Conservation (phyloP, 805 yeast genomes). For the Saturnispora sekii region DNA sequence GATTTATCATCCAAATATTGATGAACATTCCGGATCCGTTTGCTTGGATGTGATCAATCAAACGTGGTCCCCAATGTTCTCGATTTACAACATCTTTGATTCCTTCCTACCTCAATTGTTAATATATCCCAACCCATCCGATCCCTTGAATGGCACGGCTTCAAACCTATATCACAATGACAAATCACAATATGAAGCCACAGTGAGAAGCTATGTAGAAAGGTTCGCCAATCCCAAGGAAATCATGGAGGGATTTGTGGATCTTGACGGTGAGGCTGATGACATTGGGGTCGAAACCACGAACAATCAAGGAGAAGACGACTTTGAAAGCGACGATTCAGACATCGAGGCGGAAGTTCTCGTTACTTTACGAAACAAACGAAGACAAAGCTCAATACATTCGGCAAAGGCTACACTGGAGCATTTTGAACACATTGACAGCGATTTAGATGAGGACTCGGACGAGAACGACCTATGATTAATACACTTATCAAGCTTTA, state of each 20-base stretch:
- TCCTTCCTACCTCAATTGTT: slow-evolving; percentile 86
- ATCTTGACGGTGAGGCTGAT: slow-evolving; percentile 29
- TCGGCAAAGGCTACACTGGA: background rate
- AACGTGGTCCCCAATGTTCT: slow-evolving; percentile 98
- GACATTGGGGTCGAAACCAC: background rate
- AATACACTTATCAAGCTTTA: background rate
- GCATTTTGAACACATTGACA: background rate
- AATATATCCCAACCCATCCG: slow-evolving; percentile 88
- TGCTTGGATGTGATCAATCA: slow-evolving; percentile 95
- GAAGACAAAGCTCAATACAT: slow-evolving; percentile 5
- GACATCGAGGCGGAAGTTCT: slow-evolving; percentile 6
- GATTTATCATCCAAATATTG: slow-evolving; percentile 93
- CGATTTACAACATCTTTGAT: slow-evolving; percentile 81
- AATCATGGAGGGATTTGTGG: slow-evolving; percentile 20
- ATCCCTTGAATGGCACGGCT: slow-evolving; percentile 88
- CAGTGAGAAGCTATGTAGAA: slow-evolving; percentile 64
- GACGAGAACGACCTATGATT: background rate
- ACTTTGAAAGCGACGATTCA: background rate
- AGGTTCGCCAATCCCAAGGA: slow-evolving; percentile 47
- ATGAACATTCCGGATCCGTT: slow-evolving; percentile 81
- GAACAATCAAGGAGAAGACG: background rate
- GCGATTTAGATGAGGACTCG: background rate
- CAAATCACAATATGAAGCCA: slow-evolving; percentile 52
- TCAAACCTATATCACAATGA: slow-evolving; percentile 68
- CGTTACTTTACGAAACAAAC: slow-evolving; percentile 3